These are phyloP conservation scores for Lycium ferocissimum DNA, from an alignment of 257 asterid genomes.

Conservation along the genomic window DNA sequence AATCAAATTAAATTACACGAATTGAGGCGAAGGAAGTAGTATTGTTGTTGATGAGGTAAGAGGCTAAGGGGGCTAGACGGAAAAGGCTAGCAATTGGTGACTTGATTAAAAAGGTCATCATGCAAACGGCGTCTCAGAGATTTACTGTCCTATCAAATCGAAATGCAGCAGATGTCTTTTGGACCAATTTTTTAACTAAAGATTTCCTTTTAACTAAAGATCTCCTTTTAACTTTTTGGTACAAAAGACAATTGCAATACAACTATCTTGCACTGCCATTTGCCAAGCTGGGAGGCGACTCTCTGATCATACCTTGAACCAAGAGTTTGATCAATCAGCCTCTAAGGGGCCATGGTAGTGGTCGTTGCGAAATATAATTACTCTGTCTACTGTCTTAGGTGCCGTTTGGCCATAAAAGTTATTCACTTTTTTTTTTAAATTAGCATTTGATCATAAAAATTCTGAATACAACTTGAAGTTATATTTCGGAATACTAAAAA, in stretches of 20 bases:
- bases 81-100: not conserved
- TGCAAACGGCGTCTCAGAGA: conserved; percentile 21
- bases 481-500: too few species aligned
- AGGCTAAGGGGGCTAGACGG: not conserved
- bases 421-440: too few species aligned
- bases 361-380: too few species aligned
- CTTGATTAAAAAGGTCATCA: not conserved
- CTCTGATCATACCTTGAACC: not conserved
- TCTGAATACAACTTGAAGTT: too few species aligned
- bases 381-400: too few species aligned
- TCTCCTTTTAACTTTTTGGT: not conserved
- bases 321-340: not conserved
- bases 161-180: not conserved
- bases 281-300: conserved; percentile 20
- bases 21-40: too few species aligned
- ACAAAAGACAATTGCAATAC: not conserved
- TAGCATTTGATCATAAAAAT: too few species aligned
- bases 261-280: conserved; percentile 2
- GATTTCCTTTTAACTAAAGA: not conserved
- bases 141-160: not conserved
- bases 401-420: too few species aligned
- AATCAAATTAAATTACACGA: too few species aligned
- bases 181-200: not conserved
- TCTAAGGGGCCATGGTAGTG: too few species aligned
- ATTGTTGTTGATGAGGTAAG: too few species aligned